Conservation (phyloP, 495 filamentous ascomycete genomes). For the Hypoxylon crocopeplum region DNA sequence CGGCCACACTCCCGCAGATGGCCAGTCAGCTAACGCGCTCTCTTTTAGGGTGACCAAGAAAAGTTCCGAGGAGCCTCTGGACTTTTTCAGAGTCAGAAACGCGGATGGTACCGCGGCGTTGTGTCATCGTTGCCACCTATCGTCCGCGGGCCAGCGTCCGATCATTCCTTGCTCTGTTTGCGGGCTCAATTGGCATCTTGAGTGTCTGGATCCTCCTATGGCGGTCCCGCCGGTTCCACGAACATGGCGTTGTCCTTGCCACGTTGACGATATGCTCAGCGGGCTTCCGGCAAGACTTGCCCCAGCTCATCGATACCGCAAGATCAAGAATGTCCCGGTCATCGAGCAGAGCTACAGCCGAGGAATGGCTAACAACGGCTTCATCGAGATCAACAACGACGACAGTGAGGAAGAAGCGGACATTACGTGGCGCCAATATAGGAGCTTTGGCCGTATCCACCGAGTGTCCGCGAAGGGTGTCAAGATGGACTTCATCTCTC, state of each 20-base stretch:
- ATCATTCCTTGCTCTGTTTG: slow-evolving; percentile 87
- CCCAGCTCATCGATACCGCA: slow-evolving; percentile 59
- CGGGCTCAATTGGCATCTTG: slow-evolving; percentile 81
- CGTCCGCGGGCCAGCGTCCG: slow-evolving; percentile 60
- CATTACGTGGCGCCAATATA: slow-evolving; percentile 49
- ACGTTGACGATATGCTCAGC: slow-evolving; percentile 66
- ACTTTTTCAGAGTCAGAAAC: slow-evolving; percentile 70
- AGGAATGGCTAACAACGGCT: slow-evolving; percentile 75
- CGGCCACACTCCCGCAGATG: neutral
- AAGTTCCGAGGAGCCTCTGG: slow-evolving; percentile 68
- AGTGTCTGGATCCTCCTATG: slow-evolving; percentile 87
- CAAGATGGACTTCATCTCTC: slow-evolving; percentile 75
- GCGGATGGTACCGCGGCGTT: slow-evolving; percentile 71
- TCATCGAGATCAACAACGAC: slow-evolving; percentile 74
- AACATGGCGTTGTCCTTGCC: slow-evolving; percentile 89
- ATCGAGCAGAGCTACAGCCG: slow-evolving; percentile 58
- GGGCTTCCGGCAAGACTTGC: slow-evolving; percentile 49
- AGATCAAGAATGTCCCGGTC: slow-evolving; percentile 55
- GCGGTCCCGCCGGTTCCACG: slow-evolving; percentile 73
- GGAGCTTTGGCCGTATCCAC: slow-evolving; percentile 66
- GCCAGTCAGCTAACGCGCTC: slow-evolving; percentile 32
- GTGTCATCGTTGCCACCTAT: slow-evolving; percentile 72
- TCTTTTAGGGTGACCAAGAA: slow-evolving; percentile 52
- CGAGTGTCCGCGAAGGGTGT: slow-evolving; percentile 75
- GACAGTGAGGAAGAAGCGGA: slow-evolving; percentile 58